These are phyloP conservation scores for Pascua sp. DNA, from an alignment of 1,284 basidiomycete genomes.

Conservation along the genomic window DNA sequence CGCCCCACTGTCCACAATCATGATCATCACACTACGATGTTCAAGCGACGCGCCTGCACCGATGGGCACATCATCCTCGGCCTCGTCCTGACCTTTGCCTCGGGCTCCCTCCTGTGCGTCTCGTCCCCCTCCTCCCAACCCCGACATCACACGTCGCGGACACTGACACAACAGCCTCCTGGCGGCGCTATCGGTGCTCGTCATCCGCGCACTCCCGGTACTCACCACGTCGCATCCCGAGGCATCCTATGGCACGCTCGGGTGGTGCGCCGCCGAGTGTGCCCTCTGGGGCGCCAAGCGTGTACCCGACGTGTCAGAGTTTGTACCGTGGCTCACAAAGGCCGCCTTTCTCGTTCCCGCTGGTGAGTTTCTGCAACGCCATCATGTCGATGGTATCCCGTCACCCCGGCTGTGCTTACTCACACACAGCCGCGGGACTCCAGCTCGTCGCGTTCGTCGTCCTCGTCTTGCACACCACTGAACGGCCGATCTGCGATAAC, in stretches of 20 bases:
- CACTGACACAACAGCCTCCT: background rate
- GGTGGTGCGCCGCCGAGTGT: background rate
- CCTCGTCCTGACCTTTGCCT: slow-evolving; percentile 17
- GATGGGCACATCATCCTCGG: slow-evolving; percentile 37
- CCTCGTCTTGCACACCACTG: slow-evolving; percentile 22
- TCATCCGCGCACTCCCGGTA: background rate
- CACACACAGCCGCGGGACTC: slow-evolving; percentile 20
- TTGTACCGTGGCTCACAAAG: too few species aligned
- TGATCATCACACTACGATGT: background rate
- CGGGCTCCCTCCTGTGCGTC: slow-evolving; percentile 27
- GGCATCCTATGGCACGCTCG: background rate
- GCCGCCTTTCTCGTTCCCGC: too few species aligned
- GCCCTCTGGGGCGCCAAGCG: background rate
- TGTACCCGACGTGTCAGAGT: too few species aligned
- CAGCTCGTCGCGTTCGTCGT: slow-evolving; percentile 28
- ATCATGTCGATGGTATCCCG: background rate
- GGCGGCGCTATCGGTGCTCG: background rate
- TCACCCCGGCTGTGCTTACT: background rate
- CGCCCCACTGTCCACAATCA: background rate
- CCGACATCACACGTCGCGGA: background rate
- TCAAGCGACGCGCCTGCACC: slow-evolving; percentile 18
- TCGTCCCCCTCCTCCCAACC: too few species aligned
- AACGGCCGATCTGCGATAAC: slow-evolving; percentile 21
- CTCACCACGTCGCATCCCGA: background rate
- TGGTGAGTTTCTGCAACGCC: too few species aligned